phyloP scores from a whole-genome alignment of 2,329 filamentous ascomycete genomes.

The Trematosphaeria pertusa region DNA sequence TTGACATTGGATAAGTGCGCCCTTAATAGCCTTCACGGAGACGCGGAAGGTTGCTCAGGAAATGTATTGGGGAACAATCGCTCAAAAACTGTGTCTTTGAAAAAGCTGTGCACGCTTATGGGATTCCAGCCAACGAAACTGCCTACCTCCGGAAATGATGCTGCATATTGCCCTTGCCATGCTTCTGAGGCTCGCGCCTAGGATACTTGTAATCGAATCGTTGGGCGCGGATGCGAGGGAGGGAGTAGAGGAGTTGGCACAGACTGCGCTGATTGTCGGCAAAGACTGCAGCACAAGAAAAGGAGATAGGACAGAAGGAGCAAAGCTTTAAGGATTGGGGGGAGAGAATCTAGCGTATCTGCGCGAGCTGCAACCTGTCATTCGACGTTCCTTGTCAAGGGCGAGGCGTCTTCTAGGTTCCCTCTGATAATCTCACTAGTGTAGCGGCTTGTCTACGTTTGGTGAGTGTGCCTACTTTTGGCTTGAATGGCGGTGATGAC shows the following conservation, averaged over 20 bases:
- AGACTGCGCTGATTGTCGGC: background rate
- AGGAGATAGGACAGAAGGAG: background rate
- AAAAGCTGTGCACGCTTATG: constrained; percentile 11
- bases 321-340: background rate
- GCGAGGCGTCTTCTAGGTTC: no score
- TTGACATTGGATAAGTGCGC: constrained; percentile 5
- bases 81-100: constrained; percentile 12
- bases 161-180: constrained; percentile 13
- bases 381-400: no score
- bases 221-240: background rate
- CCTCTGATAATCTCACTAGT: no score
- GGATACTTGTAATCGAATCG: constrained; percentile 2
- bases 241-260: background rate
- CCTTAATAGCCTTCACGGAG: constrained; percentile 12
- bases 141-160: constrained; percentile 14
- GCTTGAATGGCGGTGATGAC: no score
- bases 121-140: constrained; percentile 9
- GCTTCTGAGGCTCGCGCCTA: constrained; percentile 13
- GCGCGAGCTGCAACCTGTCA: no score
- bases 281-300: background rate
- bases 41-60: constrained; percentile 15
- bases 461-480: no score
- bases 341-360: no score
- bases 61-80: constrained; percentile 11
- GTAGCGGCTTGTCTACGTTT: no score